Evolutionary conservation across 768 basidiomycete genomes (phyloP), one percentile per base, ranked within the genome.

Genomic region (Calocybe indica): DNA sequence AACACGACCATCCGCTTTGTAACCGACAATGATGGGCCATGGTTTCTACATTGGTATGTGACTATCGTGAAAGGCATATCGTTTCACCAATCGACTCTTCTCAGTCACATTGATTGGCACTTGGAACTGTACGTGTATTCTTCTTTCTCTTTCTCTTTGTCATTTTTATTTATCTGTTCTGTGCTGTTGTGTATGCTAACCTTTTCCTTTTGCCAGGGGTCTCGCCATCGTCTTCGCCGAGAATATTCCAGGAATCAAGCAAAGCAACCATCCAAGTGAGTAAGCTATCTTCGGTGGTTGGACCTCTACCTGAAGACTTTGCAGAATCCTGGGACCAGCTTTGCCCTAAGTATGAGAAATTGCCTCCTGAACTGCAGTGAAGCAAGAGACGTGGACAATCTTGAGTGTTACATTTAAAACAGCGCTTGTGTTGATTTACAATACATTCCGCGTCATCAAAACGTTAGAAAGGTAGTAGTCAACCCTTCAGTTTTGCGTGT

Each of bases 31-130:
- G 14, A 46, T 40, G 51, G 51, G 7, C 51, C 51, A 7, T 52
- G 51, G 51, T 40, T 52, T 8, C 40, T 52, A 30, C 51, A 52
- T 36, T 52, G 51, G 51, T 52, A 13, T 39, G 34, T 34, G 36
- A 14, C 14, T 37, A 11, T 37, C 36, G 36, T 11, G 3, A 12
- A 30, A 43, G 5, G 9, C 42, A 32, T 33, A 12, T 41, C 22
- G 8, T 34, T 32, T 5, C 14, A 32, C 31, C 12, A 12, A 31
- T 2, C n/a, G 28, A 7, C 12, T 1, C 34, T 5, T 36, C 11
- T 14, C 45, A 52, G 51, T 35, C 51, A 52, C 32, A 48, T 52
- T 28, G 39, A 52, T 28, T 52, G 46, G 46, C 51, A 52, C 45
- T 35, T 52, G 34, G 47, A 52, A 8, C 22, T 34, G 51, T 52